These are phyloP conservation scores for Lolium perenne DNA, from an alignment of 176 grass and related monocot genomes.

Conservation along the genomic window DNA sequence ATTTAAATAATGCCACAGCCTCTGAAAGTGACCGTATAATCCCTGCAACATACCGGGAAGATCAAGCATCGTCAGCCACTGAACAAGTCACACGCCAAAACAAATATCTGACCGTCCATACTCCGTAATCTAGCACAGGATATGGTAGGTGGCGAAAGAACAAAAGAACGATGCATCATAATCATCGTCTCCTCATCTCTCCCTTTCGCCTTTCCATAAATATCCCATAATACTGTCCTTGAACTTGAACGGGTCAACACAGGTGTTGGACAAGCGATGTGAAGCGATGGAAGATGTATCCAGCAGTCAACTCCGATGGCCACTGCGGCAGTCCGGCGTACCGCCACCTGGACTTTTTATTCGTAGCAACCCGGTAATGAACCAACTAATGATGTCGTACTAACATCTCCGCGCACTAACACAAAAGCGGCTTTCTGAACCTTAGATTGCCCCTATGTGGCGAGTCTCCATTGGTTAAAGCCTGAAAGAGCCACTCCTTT, in stretches of 20 bases:
- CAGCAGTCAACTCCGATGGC: slow-evolving; percentile 8
- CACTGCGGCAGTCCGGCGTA: not conserved
- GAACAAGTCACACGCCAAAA: not conserved
- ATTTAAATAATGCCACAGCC: no score
- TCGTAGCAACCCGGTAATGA: slow-evolving; percentile 2
- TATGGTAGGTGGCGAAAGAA: slow-evolving; percentile 39
- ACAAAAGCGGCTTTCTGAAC: slow-evolving; percentile 29
- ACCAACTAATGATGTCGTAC: slow-evolving; percentile 17
- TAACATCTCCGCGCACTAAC: slow-evolving; percentile 53
- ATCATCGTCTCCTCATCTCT: slow-evolving; percentile 24
- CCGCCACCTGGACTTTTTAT: slow-evolving; percentile 35
- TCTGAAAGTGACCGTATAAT: no score
- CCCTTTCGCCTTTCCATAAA: slow-evolving; percentile 29
- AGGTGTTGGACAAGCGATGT: not conserved
- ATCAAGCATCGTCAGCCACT: not conserved
- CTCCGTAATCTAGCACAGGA: slow-evolving; percentile 35
- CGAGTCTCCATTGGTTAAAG: slow-evolving; percentile 37
- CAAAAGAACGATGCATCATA: slow-evolving; percentile 37
- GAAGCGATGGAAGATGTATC: not conserved
- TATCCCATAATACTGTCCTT: slow-evolving; percentile 36
- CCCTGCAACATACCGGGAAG: not conserved
- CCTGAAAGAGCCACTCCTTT: slow-evolving; percentile 35
- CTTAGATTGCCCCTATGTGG: slow-evolving; percentile 37
- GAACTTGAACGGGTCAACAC: slow-evolving; percentile 42
- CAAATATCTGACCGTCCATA: no score